Evolutionary conservation across 169 alveolate genomes (phyloP).

Genomic region (Besnoitia besnoiti): DNA sequence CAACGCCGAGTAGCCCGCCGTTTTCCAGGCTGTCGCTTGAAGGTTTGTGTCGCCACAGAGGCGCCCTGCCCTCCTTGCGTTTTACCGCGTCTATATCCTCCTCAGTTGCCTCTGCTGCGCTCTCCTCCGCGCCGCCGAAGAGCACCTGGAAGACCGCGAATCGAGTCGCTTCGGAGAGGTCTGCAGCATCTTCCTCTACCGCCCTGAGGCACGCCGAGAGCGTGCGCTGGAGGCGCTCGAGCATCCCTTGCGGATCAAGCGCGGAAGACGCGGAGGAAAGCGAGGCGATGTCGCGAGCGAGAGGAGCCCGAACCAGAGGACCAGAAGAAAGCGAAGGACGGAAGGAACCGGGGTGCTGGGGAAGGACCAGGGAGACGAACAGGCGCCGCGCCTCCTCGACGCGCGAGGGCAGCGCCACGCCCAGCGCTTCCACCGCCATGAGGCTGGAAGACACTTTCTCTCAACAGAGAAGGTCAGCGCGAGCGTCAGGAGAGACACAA

Average conservation of each 20-base stretch:
- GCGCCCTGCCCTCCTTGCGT: background rate
- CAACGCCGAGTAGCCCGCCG: background rate
- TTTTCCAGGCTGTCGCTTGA: background rate
- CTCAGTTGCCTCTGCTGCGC: background rate
- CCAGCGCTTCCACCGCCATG: background rate
- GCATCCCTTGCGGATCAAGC: background rate
- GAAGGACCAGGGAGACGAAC: background rate
- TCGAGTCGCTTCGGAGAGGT: background rate
- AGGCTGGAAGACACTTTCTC: no score
- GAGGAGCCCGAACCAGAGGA: background rate
- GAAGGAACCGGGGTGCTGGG: background rate
- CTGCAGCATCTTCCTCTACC: background rate
- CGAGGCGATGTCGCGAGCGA: background rate
- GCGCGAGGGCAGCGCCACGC: background rate
- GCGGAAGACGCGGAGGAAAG: background rate
- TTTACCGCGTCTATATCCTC: background rate
- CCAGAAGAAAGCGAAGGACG: background rate
- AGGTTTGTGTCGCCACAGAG: no score
- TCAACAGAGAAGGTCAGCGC: no score
- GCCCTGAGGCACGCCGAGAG: background rate
- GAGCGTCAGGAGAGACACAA: no score
- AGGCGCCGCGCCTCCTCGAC: conserved; percentile 20
- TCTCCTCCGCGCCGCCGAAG: conserved; percentile 12
- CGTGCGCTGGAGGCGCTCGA: background rate
- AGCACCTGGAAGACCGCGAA: background rate